Evolutionary conservation across 176 grass and related monocot species (phyloP), one percentile per base, ranked within the genome.

Genomic region (Saccharum officinarum): DNA sequence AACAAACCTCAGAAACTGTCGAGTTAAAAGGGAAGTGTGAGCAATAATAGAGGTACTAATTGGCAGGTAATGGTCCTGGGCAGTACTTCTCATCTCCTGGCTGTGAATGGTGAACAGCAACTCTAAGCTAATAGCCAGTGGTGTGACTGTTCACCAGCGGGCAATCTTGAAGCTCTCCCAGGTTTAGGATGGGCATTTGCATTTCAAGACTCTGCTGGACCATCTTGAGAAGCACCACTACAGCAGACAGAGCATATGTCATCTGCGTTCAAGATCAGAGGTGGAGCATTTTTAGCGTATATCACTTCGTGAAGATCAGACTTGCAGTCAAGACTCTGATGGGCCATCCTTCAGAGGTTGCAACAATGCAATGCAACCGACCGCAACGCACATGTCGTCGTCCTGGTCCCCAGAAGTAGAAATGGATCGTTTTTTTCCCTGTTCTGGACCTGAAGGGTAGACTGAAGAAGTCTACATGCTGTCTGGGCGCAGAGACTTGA

Each of bases 1-100:
- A 22, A 37, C 16, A 40, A 72, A 42, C 33, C 34, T 57, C 67
- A 82, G 67, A 71, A 42, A 71, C 14, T 83, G 52, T 83, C 25
- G 0, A 63, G 23, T 46, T 73, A 57, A 28, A 12, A 63, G 17
- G 39, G 12, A 10, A 72, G 30, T 57, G 18, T 18, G 1, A 20
- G 46, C 28, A 36, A 47, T 30, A 73, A 73, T 73, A 30, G 13
- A 30, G 23, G 71, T 73, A 30, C 71, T 47, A 47, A 47, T 73
- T 47, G 12, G 41, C 71, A 73, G 41, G 42, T 73, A 33, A 52
- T 75, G 8, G 73, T 52, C 46, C 26, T 52, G 16, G 16, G 26
- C 3, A 6, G 28, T 75, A 54, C 47, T 75, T 55, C 26, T 55
- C 52, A 18, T 22, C 52, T 34, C 46, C 26, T 34, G 46, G 46